phyloP scores from a whole-genome alignment of 179 eudicot genomes.

The Silene coronaria region DNA sequence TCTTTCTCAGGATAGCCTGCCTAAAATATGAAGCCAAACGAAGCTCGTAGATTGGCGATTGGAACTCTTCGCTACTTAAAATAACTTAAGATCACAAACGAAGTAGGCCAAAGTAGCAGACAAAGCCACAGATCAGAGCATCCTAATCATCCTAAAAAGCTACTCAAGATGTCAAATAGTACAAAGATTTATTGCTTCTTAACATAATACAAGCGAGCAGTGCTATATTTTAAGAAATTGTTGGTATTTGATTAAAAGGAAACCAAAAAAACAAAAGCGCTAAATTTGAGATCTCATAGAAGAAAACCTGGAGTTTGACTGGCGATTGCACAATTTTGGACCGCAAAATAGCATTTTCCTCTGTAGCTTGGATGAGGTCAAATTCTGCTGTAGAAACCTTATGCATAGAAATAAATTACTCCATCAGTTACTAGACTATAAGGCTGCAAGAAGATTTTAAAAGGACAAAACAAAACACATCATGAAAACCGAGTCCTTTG shows the following conservation, averaged over 20 bases:
- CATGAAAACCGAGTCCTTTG: not conserved
- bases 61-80: not conserved
- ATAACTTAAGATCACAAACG: not conserved
- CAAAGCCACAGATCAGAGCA: not conserved
- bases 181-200: not conserved
- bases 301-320: conserved; percentile 69
- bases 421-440: not conserved
- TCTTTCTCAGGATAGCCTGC: not conserved
- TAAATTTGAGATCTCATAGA: not conserved
- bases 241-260: not conserved
- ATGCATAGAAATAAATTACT: conserved; percentile 4
- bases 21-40: not conserved
- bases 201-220: not conserved
- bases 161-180: not conserved
- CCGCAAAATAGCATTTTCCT: conserved; percentile 70
- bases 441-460: conserved; percentile 1
- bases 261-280: not conserved
- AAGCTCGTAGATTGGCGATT: not conserved
- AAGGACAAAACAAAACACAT: conserved; percentile 16
- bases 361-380: conserved; percentile 68
- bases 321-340: conserved; percentile 93
- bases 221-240: not conserved
- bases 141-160: not conserved
- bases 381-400: conserved; percentile 76
- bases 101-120: not conserved